Percentiles rank a stretch among this genome's conserved stretches.
Conservation (phyloP, 2,329 filamentous ascomycete genomes). For the Coniosporium tulheliwenetii region DNA sequence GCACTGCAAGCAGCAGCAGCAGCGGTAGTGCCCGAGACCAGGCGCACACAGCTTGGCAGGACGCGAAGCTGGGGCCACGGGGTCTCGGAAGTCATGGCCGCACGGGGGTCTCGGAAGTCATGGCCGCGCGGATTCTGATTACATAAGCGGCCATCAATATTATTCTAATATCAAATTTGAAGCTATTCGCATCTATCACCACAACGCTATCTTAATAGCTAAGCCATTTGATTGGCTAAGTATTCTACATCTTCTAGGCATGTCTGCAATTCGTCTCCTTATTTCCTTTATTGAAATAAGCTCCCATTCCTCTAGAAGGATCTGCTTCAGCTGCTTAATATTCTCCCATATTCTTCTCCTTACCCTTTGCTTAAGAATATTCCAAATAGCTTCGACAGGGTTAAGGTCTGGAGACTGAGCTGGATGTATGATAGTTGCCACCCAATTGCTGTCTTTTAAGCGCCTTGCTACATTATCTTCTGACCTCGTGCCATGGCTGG, state of each 20-base stretch:
- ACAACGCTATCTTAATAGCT: too few species aligned
- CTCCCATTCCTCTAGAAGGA: background rate
- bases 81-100: too few species aligned
- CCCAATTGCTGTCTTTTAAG: background rate
- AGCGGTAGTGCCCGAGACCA: too few species aligned
- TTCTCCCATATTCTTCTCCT: background rate
- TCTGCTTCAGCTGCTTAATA: background rate
- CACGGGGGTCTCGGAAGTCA: background rate
- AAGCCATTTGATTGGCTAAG: too few species aligned
- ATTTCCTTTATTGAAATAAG: background rate
- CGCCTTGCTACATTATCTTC: background rate
- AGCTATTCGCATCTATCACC: too few species aligned
- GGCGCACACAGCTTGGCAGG: too few species aligned
- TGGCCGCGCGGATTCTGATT: background rate
- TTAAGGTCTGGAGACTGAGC: slow-evolving; percentile 2
- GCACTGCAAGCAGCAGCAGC: too few species aligned
- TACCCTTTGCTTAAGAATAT: slow-evolving; percentile 1
- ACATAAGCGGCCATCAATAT: too few species aligned
- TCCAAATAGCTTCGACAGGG: slow-evolving; percentile 2
- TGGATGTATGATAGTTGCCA: background rate
- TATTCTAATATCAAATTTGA: too few species aligned
- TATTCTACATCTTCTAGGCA: background rate
- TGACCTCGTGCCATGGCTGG: background rate
- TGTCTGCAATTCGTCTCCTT: background rate
- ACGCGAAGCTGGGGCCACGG: too few species aligned